Evolutionary conservation across 73 alveolate genomes (phyloP).

Genomic region (Uronychia binucleata): DNA sequence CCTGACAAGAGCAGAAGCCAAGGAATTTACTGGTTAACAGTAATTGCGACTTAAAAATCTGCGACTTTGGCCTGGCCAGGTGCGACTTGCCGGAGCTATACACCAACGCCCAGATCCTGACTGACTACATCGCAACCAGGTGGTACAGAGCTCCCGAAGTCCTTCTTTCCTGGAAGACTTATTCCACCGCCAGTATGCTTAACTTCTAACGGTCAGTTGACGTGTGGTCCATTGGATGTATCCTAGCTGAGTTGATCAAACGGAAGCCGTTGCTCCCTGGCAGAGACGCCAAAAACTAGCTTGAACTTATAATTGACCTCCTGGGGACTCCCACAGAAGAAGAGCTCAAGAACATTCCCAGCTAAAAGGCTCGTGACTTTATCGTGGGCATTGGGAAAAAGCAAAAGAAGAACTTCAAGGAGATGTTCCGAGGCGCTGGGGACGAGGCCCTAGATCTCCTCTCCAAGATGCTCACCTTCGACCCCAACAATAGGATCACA

Average conservation of each 20-base stretch:
- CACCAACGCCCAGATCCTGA: constrained; percentile 58
- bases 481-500: constrained; percentile 87
- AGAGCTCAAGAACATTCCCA: constrained; percentile 49
- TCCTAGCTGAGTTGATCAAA: constrained; percentile 70
- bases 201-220: too few relatives aligned
- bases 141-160: constrained; percentile 94
- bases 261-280: constrained; percentile 74
- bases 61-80: constrained; percentile 95
- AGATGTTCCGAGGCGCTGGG: constrained; percentile 6
- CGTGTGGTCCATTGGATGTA: constrained; percentile 90
- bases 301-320: constrained; percentile 61
- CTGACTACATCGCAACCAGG: constrained; percentile 87
- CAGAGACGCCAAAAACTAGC: constrained; percentile 55
- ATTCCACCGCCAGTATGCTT: constrained; percentile 48
- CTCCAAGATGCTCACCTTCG: constrained; percentile 62
- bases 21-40: constrained; percentile 87
- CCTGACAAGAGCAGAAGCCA: constrained; percentile 84
- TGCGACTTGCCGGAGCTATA: constrained; percentile 64
- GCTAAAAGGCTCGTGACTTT: background rate
- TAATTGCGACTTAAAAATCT: constrained; percentile 92
- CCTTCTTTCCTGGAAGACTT: constrained; percentile 63
- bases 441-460: constrained; percentile 38
- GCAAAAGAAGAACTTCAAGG: background rate
- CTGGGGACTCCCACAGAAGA: constrained; percentile 71
- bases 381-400: background rate